These are phyloP conservation scores for Rhizopus stolonifer DNA, from an alignment of 371 early-diverging fungal genomes.

Conservation along the genomic window DNA sequence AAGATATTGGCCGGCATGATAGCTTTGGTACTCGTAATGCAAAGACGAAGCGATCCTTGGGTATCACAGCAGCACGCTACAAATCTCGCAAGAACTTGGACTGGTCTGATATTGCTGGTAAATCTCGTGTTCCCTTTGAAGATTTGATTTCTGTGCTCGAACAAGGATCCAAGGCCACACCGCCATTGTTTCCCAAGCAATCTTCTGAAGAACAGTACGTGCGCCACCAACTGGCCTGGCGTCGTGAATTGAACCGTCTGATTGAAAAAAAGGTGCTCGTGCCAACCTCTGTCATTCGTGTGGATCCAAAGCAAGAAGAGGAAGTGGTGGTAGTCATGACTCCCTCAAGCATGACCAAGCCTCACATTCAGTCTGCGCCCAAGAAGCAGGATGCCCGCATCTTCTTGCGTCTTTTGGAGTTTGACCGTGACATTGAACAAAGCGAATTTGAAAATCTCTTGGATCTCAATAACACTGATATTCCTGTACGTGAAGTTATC, in stretches of 20 bases:
- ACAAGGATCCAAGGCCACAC: conserved; percentile 58
- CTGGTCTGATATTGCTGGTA: conserved; percentile 46
- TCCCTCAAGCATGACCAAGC: conserved; percentile 55
- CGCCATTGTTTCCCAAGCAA: conserved; percentile 74
- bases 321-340: conserved; percentile 81
- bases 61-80: conserved; percentile 48
- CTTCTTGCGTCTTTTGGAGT: conserved; percentile 74
- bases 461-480: conserved; percentile 55
- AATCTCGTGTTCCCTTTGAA: conserved; percentile 59
- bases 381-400: conserved; percentile 81
- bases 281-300: conserved; percentile 60
- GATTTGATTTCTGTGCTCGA: conserved; percentile 64
- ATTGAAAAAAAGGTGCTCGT: conserved; percentile 72
- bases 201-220: conserved; percentile 85
- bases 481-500: conserved; percentile 95
- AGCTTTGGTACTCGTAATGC: conserved; percentile 19
- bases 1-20: conserved; percentile 9
- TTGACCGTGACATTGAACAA: conserved; percentile 58
- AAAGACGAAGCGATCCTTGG: conserved; percentile 37
- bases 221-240: conserved; percentile 70
- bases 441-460: conserved; percentile 74
- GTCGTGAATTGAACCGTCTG: conserved; percentile 73
- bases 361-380: conserved; percentile 70
- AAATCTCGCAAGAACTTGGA: conserved; percentile 43
- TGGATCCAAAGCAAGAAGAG: conserved; percentile 70